Base-by-base conservation (phyloP, 2,329 filamentous ascomycete genomes). In the Talaromyces atroroseus region DNA sequence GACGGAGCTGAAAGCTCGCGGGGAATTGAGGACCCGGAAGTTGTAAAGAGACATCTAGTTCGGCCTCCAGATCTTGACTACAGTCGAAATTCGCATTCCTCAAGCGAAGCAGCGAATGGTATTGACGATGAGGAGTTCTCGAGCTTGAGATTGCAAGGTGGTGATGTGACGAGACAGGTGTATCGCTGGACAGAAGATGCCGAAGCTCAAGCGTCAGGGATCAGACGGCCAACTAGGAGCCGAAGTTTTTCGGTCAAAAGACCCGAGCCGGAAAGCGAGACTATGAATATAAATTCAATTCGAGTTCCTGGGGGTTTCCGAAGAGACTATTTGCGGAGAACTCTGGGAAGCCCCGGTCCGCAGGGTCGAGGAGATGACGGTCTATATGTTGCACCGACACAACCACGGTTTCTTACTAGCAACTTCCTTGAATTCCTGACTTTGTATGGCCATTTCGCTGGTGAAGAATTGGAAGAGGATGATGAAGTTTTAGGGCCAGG, bases 351-450 rank as follows among this genome's bases (percentile, higher is more conserved):
- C 65, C 83, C 86, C 76, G 74, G 66, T 75, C 74, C 61, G 73
- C 69, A 74, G 71, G 59, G 71, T 66, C 52, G 72, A 64, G 52
- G 62, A 62, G 68, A 65, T 74, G 68, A 63, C 54, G 68, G 66
- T 64, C 68, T 61, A 65, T 59, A 60, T 40, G 65, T 52, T 59
- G 44, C 40, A 29, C 48, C 67, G 53, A 64, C 72, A 49, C 78
- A 80, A 55, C 82, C 82, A 38, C 83, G 84, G 60, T 78, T 95
- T 32, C 85, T 96, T 58, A 96, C 94, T 0, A 91, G 82, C 62
- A 99, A 89, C 73, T 99, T 99, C 69, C 82, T 99, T 58, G 95
- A 99, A 71, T 99, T 99, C 66, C 72, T 99, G 51, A 92, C 90
- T 7, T 82, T 99, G 29, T 99, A 96, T 65, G 94, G 94, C 3